A percentile compares a stretch with the other conserved stretches of the same genome.
phyloP scores from a whole-genome alignment of 164 flowering plant species.

The Aristolochia californica region DNA sequence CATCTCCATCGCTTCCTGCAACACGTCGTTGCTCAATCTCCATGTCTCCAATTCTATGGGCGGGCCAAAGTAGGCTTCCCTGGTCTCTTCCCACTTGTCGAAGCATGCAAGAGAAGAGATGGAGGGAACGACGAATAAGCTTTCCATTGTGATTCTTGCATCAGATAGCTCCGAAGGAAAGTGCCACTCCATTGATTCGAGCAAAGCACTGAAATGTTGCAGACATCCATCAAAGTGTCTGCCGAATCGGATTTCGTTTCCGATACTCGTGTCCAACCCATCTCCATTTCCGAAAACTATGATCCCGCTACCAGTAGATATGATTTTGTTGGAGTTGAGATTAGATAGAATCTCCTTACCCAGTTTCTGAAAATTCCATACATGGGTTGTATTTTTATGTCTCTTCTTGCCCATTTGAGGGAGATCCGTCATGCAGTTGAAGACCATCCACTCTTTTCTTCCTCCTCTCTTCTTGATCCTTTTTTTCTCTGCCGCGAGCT shows the following conservation, averaged over 20 bases:
- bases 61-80: neutral
- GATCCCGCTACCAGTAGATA: slow-evolving; percentile 18
- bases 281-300: slow-evolving; percentile 21
- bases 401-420: slow-evolving; percentile 27
- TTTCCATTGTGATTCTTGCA: slow-evolving; percentile 32
- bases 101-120: slow-evolving; percentile 17
- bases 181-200: slow-evolving; percentile 25
- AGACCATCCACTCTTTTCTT: slow-evolving; percentile 24
- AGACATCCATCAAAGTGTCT: slow-evolving; percentile 18
- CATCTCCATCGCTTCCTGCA: slow-evolving; percentile 28
- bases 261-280: slow-evolving; percentile 9
- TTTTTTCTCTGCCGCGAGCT: slow-evolving; percentile 23
- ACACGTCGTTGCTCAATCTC: slow-evolving; percentile 19
- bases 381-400: neutral
- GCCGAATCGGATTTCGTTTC: slow-evolving; percentile 9
- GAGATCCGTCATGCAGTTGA: slow-evolving; percentile 31
- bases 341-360: slow-evolving; percentile 15
- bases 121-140: slow-evolving; percentile 24
- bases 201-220: slow-evolving; percentile 18
- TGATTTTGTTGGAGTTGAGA: neutral
- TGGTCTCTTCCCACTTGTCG: slow-evolving; percentile 20
- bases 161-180: slow-evolving; percentile 22
- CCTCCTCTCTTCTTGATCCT: slow-evolving; percentile 14
- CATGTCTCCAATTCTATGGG: slow-evolving; percentile 11
- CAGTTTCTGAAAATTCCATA: slow-evolving; percentile 13